Percentiles rank a stretch among this genome's conserved stretches.
These are phyloP conservation scores for Pseudogymnoascus sp. DNA, from an alignment of 2,329 filamentous ascomycete genomes.

Conservation along the genomic window DNA sequence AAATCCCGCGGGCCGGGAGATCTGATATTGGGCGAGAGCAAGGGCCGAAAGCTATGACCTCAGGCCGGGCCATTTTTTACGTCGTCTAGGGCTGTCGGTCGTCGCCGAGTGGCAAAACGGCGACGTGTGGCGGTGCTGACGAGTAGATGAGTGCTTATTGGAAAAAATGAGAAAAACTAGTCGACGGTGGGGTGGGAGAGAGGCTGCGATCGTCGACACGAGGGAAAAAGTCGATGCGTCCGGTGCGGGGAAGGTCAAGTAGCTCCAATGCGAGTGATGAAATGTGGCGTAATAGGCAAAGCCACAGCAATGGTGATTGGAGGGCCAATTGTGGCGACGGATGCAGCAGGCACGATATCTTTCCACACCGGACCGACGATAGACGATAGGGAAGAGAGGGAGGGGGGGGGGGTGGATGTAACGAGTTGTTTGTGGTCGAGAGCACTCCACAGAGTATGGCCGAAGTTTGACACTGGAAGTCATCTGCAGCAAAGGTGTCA, in stretches of 20 bases:
- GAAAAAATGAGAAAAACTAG: constrained; percentile 2
- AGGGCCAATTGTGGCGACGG: not conserved
- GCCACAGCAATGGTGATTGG: not conserved
- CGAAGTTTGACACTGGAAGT: too few species aligned
- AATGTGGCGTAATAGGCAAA: not conserved
- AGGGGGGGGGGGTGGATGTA: not conserved
- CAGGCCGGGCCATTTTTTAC: not conserved
- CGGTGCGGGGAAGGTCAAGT: not conserved
- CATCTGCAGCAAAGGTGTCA: not conserved
- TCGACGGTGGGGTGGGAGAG: not conserved
- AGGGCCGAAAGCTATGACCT: not conserved
- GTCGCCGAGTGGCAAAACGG: not conserved
- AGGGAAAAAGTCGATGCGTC: not conserved
- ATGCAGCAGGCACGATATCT: not conserved
- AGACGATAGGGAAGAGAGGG: too few species aligned
- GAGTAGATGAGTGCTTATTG: not conserved
- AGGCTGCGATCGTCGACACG: not conserved
- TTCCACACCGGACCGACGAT: not conserved
- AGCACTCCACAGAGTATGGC: too few species aligned
- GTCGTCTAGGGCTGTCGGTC: not conserved
- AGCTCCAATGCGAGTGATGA: not conserved
- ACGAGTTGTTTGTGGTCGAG: not conserved
- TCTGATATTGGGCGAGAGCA: not conserved
- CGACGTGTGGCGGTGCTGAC: not conserved
- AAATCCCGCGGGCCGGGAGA: not conserved